Evolutionary conservation across 306 rosid species (phyloP), one percentile per base, ranked within the genome.

Genomic region (Sechiopsis laciniata): DNA sequence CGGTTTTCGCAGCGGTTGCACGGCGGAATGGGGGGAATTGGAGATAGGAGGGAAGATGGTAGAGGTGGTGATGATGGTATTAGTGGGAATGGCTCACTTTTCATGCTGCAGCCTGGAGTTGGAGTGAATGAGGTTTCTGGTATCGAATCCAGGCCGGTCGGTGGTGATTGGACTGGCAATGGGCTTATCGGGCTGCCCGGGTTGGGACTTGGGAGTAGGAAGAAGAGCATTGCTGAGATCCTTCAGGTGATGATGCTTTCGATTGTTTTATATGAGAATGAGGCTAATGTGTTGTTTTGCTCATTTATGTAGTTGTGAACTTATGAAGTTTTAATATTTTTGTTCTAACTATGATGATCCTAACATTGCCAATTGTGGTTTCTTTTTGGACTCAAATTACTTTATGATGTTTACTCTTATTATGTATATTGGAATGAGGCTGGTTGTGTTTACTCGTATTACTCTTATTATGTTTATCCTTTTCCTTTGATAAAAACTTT

Each of bases 121-220:
- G 74, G 77, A 59, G 77, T 77, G 60, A 75, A 52, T n/a, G 87
- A 74, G 77, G 86, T 74, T 77, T 50, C 70, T 45, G 75, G 57
- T 9, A 73, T 35, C 22, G 78, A 73, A 54, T 60, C 67, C 0
- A 79, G 78, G 77, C 78, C 71, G 50, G 79, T 62, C 7, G 51
- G 72, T 19, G 73, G 76, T 3, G 84, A 81, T 80, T 79, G 88
- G 85, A 79, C 79, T n/a, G 83, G 74, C 3, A 85, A 82, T 72
- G 88, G 88, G 26, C 66, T 84, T 73, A 84, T 84, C 54, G 88
- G 88, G 52, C 70, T 84, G 75, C 80, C 87, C 2, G 83, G 80
- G 15, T 74, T 84, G 67, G 88, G 88, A 37, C 85, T 84, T 59
- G 85, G 83, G 57, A 72, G 83, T 53, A 75, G 82, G 78, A 84